Evolutionary conservation across 179 eudicot species (phyloP).

Genomic region (Carnegiea gigantea): DNA sequence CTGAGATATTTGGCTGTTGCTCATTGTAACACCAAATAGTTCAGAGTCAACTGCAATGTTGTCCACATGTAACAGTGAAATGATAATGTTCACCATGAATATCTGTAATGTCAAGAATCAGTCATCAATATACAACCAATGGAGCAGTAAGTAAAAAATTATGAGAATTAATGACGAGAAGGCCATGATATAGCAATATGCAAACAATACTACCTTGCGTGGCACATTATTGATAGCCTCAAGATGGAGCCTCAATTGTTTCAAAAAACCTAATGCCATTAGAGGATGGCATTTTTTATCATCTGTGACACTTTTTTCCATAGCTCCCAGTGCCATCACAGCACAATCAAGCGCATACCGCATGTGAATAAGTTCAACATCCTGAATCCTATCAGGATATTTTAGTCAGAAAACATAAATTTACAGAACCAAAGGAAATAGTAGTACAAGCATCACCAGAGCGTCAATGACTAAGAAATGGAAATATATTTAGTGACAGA

Average conservation of each 20-base stretch:
- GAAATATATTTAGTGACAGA: background rate
- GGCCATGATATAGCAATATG: background rate
- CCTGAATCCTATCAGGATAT: conserved; percentile 65
- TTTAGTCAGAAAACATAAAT: background rate
- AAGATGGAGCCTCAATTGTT: conserved; percentile 64
- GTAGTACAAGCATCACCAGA: background rate
- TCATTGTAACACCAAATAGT: conserved; percentile 46
- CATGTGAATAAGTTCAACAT: conserved; percentile 93
- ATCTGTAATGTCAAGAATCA: conserved; percentile 54
- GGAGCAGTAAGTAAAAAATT: background rate
- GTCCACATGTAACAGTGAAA: conserved; percentile 83
- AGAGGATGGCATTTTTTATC: conserved; percentile 47
- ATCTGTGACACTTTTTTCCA: conserved; percentile 65
- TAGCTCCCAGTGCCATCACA: conserved; percentile 81
- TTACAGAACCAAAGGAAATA: background rate
- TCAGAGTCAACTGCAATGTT: conserved; percentile 55
- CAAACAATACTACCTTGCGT: conserved; percentile 67
- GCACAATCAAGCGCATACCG: conserved; percentile 91
- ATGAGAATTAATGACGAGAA: background rate
- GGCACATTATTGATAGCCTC: conserved; percentile 71
- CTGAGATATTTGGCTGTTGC: conserved; percentile 33
- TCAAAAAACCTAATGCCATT: conserved; percentile 54
- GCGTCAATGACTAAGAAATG: background rate
- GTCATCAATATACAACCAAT: conserved; percentile 15
- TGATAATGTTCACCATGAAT: conserved; percentile 80